A percentile compares a stretch with the other conserved stretches of the same genome.
Evolutionary conservation across 805 yeast species (phyloP).

Genomic region (Suhomyces sp.): DNA sequence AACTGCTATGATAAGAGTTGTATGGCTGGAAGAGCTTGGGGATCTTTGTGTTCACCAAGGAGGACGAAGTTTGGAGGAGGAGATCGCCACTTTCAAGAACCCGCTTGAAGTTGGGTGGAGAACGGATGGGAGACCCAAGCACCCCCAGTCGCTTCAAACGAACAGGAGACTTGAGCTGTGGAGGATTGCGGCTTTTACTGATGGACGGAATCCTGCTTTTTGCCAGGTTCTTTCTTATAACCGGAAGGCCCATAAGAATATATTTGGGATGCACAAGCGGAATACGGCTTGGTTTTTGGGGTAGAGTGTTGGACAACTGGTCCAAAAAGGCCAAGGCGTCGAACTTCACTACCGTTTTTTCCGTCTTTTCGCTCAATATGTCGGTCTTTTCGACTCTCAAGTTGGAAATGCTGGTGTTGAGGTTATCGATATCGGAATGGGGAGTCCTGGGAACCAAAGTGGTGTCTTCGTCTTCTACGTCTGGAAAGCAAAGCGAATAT

Average conservation of each 20-base stretch:
- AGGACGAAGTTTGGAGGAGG: not conserved
- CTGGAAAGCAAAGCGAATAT: not conserved
- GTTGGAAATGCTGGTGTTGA: constrained; percentile 1
- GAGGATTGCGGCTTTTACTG: constrained; percentile 24
- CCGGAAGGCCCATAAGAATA: constrained; percentile 18
- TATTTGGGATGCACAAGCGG: constrained; percentile 26
- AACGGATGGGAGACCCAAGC: constrained; percentile 1
- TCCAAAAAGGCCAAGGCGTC: not conserved
- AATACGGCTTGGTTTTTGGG: constrained; percentile 15
- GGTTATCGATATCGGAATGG: constrained; percentile 1
- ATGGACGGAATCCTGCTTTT: constrained; percentile 27
- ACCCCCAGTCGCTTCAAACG: not conserved
- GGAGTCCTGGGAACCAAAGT: constrained; percentile 6
- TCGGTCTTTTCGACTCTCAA: not conserved
- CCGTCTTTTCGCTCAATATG: not conserved
- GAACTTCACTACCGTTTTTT: not conserved
- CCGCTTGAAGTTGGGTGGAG: constrained; percentile 2
- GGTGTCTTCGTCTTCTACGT: constrained; percentile 6
- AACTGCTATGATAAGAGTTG: constrained; percentile 11
- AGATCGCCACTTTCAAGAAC: constrained; percentile 1
- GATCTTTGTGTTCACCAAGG: not conserved
- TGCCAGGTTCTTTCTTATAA: constrained; percentile 18
- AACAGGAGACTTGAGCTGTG: not conserved
- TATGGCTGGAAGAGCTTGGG: constrained; percentile 1
- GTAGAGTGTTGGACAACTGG: not conserved